Base-by-base conservation (phyloP, 2,329 filamentous ascomycete species). In the Aphanocladium album region DNA sequence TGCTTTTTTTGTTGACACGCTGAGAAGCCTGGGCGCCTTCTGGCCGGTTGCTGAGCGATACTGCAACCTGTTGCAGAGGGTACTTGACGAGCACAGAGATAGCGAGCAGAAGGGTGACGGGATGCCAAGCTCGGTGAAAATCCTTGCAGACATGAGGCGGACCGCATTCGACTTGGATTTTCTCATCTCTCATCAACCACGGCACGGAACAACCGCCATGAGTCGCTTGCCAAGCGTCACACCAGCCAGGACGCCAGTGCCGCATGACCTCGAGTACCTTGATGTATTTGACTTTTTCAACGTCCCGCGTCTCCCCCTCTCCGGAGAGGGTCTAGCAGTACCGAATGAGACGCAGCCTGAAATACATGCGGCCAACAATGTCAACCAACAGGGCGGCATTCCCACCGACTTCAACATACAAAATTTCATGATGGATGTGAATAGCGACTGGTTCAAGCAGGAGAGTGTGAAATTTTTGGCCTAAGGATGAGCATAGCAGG, bases 241-340 rank as follows among this genome's bases (percentile, higher is more conserved):
- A 0, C 85, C 86, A 1, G 82, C 83, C 1, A 83, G 85, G 64
- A 89, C 87, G 33, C 89, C 90, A 1, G 89, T 86, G 11, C 84
- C 89, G 1, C 91, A 95, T 66, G 91, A 96, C 69, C 79, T 96
- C 3, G 93, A 96, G 71, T 96, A 96, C 70, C 79, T 96, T 2
- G 92, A 96, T 67, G 90, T 96, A 0, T 96, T 97, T 71, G 91
- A 95, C 67, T 96, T 96, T 71, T 97, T 96, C 80, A 96, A 96
- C 70, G 86, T 96, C 60, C 93, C 93, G 1, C 80, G 91, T 19
- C 77, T 96, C 25, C 82, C 84, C 0, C 73, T 82, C 53, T 57
- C 63, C 49, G 30, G 59, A 27, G n/a, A 66, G 69, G 21, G 61
- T 61, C 1, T 67, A 64, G 6, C 61, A 27, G 19, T 66, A 58